A percentile compares a stretch with the other conserved stretches of the same genome.
phyloP scores from a whole-genome alignment of 345 rosid species.

The Ceriops zippeliana region DNA sequence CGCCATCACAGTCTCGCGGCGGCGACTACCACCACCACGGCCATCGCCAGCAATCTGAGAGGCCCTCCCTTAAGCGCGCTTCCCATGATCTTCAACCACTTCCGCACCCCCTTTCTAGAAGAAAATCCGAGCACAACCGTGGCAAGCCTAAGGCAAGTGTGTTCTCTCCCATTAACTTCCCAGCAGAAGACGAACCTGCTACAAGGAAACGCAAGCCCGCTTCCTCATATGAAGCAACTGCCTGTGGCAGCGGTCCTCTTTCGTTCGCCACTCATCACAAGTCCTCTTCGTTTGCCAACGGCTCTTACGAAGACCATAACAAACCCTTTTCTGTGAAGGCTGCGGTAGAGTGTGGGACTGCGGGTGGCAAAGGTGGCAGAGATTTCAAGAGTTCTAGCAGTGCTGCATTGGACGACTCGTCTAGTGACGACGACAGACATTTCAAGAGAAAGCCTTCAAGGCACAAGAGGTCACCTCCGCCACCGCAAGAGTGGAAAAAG shows the following conservation, averaged over 20 bases:
- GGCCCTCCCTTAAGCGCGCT: conserved; percentile 43
- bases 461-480: conserved; percentile 66
- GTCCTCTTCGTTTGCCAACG: conserved; percentile 36
- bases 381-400: conserved; percentile 24
- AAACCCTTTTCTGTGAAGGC: conserved; percentile 31
- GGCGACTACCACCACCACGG: conserved; percentile 16
- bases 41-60: conserved; percentile 50
- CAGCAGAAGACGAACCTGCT: conserved; percentile 47
- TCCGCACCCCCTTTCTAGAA: conserved; percentile 45
- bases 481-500: conserved; percentile 38
- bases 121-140: conserved; percentile 49
- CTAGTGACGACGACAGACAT: conserved; percentile 71
- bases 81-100: conserved; percentile 34
- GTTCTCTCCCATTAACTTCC: conserved; percentile 85
- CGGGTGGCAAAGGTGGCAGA: background rate
- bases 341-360: background rate
- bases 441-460: conserved; percentile 88
- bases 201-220: conserved; percentile 54
- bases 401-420: conserved; percentile 51
- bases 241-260: background rate
- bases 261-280: conserved; percentile 24
- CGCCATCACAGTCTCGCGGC: conserved; percentile 34
- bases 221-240: conserved; percentile 27
- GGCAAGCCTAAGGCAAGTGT: conserved; percentile 63
- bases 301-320: conserved; percentile 39